Base-by-base conservation (phyloP, 768 basidiomycete genomes). In the Panellus pusillus region DNA sequence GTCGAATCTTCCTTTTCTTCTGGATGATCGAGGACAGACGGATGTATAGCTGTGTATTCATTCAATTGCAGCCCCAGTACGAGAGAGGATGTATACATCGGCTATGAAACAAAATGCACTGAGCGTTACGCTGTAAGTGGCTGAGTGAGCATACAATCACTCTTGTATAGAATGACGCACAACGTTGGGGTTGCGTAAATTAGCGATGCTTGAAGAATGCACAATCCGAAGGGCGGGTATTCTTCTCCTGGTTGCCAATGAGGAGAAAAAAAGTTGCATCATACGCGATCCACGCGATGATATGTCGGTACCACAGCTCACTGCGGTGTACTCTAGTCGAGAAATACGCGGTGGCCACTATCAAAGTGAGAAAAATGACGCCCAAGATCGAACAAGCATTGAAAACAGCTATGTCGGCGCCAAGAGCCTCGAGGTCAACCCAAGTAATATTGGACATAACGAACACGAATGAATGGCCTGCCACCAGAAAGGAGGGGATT, bases 241-340 rank as follows among this genome's bases (percentile, higher is more conserved):
- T 13, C 1, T 18, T 43, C 13, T 12, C 8, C 20, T 55, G 54
- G 11, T 32, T 32, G 12, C 47, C 48, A 20, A 50, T 9, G 7
- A 55, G 54, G 5, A 50, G 27, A 2, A 50, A 18, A 36, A 45
- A 55, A 15, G 54, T n/a, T n/a, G 13, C 37, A 19, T 35, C 44
- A 20, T 55, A 55, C 9, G 50, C 19, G 32, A 55, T 46, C 48
- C 54, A 55, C 1, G 48, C 17, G 15, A 55, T 39, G 7, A 55
- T 55, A 15, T 50, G 48, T 37, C 46, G 37, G 19, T 43, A 55
- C 54, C 54, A 55, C 5, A 50, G 43, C 15, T n/a, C 43, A 19
- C 47, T 55, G 11, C 48, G 47, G 29, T 50, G 41, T 14, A 55
- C 48, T 11, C 37, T 36, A 4, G 47, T 17, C 1, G 54, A 50